Evolutionary conservation across 176 grass and related monocot species (phyloP), one percentile per base, ranked within the genome.

Genomic region (Leersia perrieri): DNA sequence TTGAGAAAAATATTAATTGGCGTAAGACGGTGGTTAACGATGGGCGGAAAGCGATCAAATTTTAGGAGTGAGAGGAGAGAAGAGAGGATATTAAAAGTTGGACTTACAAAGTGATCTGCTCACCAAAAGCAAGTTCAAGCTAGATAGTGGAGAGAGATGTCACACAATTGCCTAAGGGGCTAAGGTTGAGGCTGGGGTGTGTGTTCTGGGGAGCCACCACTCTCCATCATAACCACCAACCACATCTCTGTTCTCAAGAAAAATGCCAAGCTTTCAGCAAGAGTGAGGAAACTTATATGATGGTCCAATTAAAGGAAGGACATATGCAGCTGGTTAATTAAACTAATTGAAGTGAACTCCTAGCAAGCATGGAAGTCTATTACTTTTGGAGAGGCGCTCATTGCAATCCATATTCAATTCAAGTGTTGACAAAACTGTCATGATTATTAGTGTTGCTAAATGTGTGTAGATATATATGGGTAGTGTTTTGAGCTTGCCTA

Each of bases 181-280:
- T 72, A 87, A 72, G 84, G 57, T 60, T 74, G 28, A 84, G 81
- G 84, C 18, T 27, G 22, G 33, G n/a, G 60, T 58, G 13, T 58
- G 53, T 79, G 60, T 47, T 67, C 75, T 91, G 81, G 89, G 84
- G 81, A 91, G 73, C 85, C 77, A 88, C 85, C 81, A 88, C 72
- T 69, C 33, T 30, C 65, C 30, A 28, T 64, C 72, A 31, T 38
- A 75, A 62, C 75, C 49, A 88, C 81, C 81, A 80, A 69, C 62
- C 30, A 84, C 87, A 53, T 74, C 75, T 58, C 53, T 77, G 70
- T 8, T 73, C 73, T 49, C 32, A 63, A 70, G 70, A 36, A 68
- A 42, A 72, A 84, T 31, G 25, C 60, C 81, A 72, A 77, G 57
- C 42, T 42, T 87, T 87, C 22, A 60, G 72, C 72, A 76, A 63